Evolutionary conservation across 2,329 filamentous ascomycete species (phyloP), one percentile per base, ranked within the genome.

Genomic region (Blastomyces silverae): DNA sequence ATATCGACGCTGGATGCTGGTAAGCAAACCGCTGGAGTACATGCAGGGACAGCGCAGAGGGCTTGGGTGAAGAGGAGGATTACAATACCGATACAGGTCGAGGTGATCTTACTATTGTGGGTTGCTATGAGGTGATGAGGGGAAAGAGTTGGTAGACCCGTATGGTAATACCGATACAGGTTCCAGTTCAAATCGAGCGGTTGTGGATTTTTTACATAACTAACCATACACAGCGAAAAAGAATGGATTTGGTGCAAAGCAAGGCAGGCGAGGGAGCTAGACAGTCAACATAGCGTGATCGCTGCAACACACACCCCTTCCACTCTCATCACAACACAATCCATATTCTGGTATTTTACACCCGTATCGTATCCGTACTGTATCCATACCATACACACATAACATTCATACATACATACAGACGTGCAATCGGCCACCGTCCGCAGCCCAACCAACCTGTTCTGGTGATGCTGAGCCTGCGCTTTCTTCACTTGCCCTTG

Each of bases 281-380:
- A 58, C 39, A 22, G 22, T 37, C 37, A 20, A 42, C 68, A 62
- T 64, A 48, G 61, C 57, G 61, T 39, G 56, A 62, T 39, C 60
- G 55, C 39, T 50, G 22, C 59, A 61, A 61, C 59, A 44, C 59
- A 22, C 48, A 1, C 59, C n/a, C 59, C 56, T 22, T 59, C 17
- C 56, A 44, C n/a, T 34, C 15, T 28, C 56, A 58, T 42, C 56
- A 59, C 42, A 44, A n/a, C n/a, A n/a, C n/a, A 44, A 1, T 6
- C 42, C 11, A 17, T 44, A 44, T 44, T 44, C 8, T n/a, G 8
- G 10, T 31, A 56, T 44, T 17, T 44, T 20, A 44, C 15, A 44
- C n/a, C n/a, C n/a, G n/a, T n/a, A n/a, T n/a, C n/a, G n/a, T n/a
- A n/a, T n/a, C n/a, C n/a, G n/a, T n/a, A n/a, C n/a, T n/a, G n/a